Conservation (phyloP, 2,329 filamentous ascomycete genomes). For the Boeremia lycopersici region DNA sequence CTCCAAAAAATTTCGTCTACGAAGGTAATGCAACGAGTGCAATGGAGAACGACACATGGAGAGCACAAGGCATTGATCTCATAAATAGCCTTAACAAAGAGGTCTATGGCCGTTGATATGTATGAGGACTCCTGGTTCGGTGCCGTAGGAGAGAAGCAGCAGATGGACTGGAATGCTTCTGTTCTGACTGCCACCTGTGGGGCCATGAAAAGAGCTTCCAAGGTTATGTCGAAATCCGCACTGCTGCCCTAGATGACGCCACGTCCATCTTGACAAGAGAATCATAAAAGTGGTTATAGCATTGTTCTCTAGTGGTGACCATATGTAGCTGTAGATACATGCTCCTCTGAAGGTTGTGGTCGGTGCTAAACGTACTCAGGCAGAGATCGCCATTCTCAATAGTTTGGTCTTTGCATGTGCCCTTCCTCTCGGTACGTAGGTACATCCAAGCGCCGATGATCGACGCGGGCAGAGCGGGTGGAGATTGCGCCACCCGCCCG, state of each 20-base stretch:
- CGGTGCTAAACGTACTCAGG: neutral
- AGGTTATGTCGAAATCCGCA: no score
- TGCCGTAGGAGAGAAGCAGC: no score
- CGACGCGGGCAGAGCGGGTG: neutral
- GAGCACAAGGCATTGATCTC: conserved; percentile 49
- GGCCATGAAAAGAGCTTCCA: no score
- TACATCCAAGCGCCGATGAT: neutral
- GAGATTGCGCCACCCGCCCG: conserved; percentile 1
- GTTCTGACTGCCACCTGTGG: neutral
- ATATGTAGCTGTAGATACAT: neutral
- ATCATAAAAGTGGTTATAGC: neutral
- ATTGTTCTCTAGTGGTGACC: neutral
- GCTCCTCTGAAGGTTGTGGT: neutral
- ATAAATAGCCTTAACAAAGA: conserved; percentile 33
- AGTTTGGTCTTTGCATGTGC: no score
- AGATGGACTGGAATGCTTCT: no score
- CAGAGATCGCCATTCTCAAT: neutral
- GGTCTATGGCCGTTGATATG: conserved; percentile 4
- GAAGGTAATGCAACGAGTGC: conserved; percentile 45
- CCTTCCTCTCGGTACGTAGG: neutral
- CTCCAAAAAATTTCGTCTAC: conserved; percentile 50
- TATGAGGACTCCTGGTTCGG: neutral
- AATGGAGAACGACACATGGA: conserved; percentile 49
- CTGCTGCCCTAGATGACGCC: neutral
- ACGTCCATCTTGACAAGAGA: neutral